These are phyloP conservation scores for Metarhizium humberi DNA, from an alignment of 2,329 filamentous ascomycete species.

Conservation along the genomic window DNA sequence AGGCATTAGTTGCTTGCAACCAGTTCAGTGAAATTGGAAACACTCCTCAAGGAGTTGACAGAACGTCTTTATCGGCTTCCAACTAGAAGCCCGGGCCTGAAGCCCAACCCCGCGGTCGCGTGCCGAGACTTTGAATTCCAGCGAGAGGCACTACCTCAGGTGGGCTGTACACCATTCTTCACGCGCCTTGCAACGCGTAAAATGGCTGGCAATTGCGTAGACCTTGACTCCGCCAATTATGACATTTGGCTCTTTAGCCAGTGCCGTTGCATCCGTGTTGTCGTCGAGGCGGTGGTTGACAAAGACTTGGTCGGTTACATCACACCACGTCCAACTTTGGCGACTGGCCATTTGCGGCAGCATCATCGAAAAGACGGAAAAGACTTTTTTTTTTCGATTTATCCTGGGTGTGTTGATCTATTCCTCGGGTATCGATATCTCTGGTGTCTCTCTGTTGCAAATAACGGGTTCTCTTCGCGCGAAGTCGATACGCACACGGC, in stretches of 20 bases:
- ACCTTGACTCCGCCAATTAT: not conserved
- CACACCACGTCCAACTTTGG: not conserved
- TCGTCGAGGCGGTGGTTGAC: not conserved
- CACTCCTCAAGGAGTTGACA: not conserved
- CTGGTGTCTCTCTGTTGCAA: not conserved
- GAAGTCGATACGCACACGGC: not conserved
- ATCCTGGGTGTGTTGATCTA: too few relatives aligned
- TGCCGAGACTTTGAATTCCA: conserved; percentile 16
- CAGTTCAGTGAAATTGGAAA: not conserved
- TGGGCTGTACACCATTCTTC: not conserved
- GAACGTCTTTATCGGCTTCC: not conserved
- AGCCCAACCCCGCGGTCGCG: conserved; percentile 9
- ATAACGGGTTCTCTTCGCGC: not conserved
- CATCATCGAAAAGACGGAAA: too few relatives aligned
- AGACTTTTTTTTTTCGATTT: too few relatives aligned
- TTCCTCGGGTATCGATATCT: too few relatives aligned
- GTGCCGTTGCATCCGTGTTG: not conserved
- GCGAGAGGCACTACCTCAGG: conserved; percentile 8
- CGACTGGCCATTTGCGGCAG: too few relatives aligned
- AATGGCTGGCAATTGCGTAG: not conserved
- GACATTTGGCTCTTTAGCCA: not conserved
- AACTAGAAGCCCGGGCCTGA: not conserved
- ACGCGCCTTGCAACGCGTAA: not conserved
- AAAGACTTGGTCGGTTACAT: not conserved
- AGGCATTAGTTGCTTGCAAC: not conserved